phyloP scores from a whole-genome alignment of 2,329 filamentous ascomycete species.

The Pseudogymnoascus verrucosus region DNA sequence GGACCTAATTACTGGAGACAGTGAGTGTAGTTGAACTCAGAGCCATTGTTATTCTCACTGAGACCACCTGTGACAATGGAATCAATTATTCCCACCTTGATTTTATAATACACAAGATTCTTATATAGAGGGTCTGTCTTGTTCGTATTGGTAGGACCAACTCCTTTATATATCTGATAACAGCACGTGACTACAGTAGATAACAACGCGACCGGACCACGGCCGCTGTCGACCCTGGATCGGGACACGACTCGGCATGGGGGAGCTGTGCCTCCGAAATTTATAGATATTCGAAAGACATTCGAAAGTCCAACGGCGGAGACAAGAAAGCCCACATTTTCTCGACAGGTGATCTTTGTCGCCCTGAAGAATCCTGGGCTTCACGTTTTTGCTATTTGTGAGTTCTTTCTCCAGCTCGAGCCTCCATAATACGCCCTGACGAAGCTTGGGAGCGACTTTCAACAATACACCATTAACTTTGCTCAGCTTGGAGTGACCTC shows the following conservation, averaged over 20 bases:
- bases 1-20: background rate
- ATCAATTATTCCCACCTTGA: background rate
- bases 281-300: background rate
- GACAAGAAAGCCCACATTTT: background rate
- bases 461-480: background rate
- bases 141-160: background rate
- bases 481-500: background rate
- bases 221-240: constrained; percentile 6
- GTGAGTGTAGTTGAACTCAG: background rate
- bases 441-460: background rate
- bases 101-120: background rate
- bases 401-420: background rate
- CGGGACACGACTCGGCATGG: constrained; percentile 5
- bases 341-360: background rate
- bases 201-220: constrained; percentile 1
- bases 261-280: constrained; percentile 7
- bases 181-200: background rate
- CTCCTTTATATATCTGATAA: background rate
- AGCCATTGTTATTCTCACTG: background rate
- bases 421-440: background rate
- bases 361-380: background rate
- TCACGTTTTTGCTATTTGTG: background rate
- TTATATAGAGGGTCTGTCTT: background rate
- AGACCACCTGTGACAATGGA: background rate
- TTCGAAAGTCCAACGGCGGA: background rate